Conservation (phyloP, 768 basidiomycete genomes). For the Phanerochaete sordida region DNA sequence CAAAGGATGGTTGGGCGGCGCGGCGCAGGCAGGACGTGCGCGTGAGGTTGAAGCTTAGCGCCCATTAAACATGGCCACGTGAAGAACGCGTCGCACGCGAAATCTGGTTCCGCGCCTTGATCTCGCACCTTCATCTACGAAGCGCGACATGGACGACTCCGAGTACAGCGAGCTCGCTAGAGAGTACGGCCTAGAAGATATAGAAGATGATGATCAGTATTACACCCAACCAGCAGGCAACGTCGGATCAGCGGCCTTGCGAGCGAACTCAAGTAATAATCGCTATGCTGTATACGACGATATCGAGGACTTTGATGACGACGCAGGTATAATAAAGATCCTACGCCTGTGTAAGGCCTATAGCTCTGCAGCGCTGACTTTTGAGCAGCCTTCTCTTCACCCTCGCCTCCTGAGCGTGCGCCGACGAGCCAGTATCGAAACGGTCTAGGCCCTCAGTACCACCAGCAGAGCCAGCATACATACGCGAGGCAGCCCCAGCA, state of each 20-base stretch:
- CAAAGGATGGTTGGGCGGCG: background rate
- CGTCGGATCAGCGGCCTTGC: background rate
- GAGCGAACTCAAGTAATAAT: background rate
- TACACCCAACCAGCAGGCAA: background rate
- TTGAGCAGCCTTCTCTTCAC: slow-evolving; percentile 29
- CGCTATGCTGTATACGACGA: slow-evolving; percentile 6
- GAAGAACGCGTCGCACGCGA: slow-evolving; percentile 9
- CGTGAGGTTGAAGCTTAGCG: background rate
- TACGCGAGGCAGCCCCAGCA: background rate
- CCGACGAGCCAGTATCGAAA: slow-evolving; percentile 1
- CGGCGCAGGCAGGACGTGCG: background rate
- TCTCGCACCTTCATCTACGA: background rate
- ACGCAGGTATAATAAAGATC: too few relatives aligned
- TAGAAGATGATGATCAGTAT: slow-evolving; percentile 6
- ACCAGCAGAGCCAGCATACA: background rate
- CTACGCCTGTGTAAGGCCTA: too few relatives aligned
- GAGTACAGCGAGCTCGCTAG: slow-evolving; percentile 10
- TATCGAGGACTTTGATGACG: slow-evolving; percentile 17
- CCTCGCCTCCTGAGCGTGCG: slow-evolving; percentile 31
- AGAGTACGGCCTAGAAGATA: slow-evolving; percentile 17
- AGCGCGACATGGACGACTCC: slow-evolving; percentile 10
- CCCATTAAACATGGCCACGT: slow-evolving; percentile 10
- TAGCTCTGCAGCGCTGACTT: slow-evolving; percentile 17
- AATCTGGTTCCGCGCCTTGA: background rate
- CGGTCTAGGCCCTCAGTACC: background rate